Evolutionary conservation across 2,329 filamentous ascomycete genomes (phyloP).

Genomic region (Myriosclerotinia curreyana): DNA sequence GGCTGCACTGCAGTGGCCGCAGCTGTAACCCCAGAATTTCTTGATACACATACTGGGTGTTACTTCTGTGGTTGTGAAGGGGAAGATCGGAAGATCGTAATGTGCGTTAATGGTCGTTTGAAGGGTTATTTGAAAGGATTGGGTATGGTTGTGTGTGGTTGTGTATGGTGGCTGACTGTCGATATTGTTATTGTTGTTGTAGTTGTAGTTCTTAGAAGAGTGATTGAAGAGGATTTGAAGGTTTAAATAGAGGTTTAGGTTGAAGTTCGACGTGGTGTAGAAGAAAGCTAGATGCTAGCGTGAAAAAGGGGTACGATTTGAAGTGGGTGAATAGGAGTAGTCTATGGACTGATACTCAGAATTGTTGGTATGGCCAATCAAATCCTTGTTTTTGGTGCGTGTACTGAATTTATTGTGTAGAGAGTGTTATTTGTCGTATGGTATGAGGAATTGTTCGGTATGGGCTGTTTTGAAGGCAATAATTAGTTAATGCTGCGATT

Average conservation of each 20-base stretch:
- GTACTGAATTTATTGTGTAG: background rate
- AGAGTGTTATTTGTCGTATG: background rate
- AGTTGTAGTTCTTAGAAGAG: background rate
- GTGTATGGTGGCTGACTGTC: too few relatives aligned
- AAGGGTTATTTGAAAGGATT: background rate
- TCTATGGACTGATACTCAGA: background rate
- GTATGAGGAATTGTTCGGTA: background rate
- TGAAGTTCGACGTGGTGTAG: background rate
- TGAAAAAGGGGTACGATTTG: slow-evolving; percentile 12
- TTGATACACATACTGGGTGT: slow-evolving; percentile 45
- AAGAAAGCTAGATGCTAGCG: background rate
- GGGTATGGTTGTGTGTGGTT: too few relatives aligned
- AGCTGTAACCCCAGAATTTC: slow-evolving; percentile 48
- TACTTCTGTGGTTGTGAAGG: background rate
- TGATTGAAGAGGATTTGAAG: background rate
- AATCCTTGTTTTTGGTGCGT: background rate
- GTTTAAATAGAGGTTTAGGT: background rate
- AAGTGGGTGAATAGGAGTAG: slow-evolving; percentile 6
- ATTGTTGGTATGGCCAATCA: background rate
- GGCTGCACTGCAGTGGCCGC: slow-evolving; percentile 46
- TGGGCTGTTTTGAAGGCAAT: background rate
- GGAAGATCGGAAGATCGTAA: background rate
- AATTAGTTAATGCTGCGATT: background rate
- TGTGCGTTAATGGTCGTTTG: background rate
- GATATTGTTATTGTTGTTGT: background rate